Percentiles rank a stretch among this genome's conserved stretches.
Evolutionary conservation across 1,139 yeast species (phyloP).

Genomic region (Magnusiomyces fungicola): DNA sequence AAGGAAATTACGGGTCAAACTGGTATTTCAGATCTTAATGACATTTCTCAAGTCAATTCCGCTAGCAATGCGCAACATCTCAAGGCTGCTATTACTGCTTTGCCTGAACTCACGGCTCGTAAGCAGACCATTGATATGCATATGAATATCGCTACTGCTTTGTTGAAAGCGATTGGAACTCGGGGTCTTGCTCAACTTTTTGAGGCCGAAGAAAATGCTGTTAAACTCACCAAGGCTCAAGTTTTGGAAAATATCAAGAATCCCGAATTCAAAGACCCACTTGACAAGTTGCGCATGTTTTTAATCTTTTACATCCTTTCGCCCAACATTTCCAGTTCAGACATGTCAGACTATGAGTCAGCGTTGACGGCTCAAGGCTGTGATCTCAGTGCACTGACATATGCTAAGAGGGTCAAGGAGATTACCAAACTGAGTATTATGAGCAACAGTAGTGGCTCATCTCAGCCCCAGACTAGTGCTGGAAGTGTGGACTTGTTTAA

Average conservation of each 20-base stretch:
- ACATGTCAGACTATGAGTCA: slow-evolving; percentile 56
- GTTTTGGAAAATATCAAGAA: slow-evolving; percentile 37
- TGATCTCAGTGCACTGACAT: slow-evolving; percentile 58
- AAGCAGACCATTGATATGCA: slow-evolving; percentile 90
- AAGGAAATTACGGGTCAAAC: slow-evolving; percentile 74
- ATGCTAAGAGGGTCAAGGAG: slow-evolving; percentile 76
- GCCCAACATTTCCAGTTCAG: slow-evolving; percentile 52
- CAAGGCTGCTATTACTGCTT: slow-evolving; percentile 81
- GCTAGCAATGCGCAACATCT: slow-evolving; percentile 55
- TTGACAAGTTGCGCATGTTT: slow-evolving; percentile 83
- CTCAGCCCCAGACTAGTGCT: slow-evolving; percentile 18
- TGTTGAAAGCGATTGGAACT: slow-evolving; percentile 75
- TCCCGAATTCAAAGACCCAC: slow-evolving; percentile 42
- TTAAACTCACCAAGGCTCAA: slow-evolving; percentile 41
- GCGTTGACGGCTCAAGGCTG: slow-evolving; percentile 54
- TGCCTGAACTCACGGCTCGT: slow-evolving; percentile 86
- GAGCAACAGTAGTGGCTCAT: slow-evolving; percentile 22
- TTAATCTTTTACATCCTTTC: slow-evolving; percentile 58
- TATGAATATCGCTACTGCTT: slow-evolving; percentile 86
- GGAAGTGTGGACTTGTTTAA: slow-evolving; percentile 45
- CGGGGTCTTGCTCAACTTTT: slow-evolving; percentile 83
- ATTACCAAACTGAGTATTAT: slow-evolving; percentile 58
- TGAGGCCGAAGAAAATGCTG: slow-evolving; percentile 73
- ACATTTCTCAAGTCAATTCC: slow-evolving; percentile 44
- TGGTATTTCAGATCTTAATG: slow-evolving; percentile 61